Conservation (phyloP, 2,329 filamentous ascomycete genomes). For the Claviceps fusiformis region DNA sequence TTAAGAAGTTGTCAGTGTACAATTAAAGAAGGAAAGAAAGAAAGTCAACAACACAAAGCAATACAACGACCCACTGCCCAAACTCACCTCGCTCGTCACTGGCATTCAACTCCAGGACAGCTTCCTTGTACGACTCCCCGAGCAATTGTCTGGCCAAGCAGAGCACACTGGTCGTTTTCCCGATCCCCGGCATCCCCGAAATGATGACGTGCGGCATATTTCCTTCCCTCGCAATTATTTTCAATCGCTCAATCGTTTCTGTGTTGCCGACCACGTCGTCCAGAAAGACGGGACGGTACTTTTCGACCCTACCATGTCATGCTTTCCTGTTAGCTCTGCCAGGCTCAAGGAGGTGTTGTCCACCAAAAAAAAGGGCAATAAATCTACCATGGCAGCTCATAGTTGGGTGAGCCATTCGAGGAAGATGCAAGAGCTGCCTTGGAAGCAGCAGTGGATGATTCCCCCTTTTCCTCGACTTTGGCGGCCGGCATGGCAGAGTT, state of each 20-base stretch:
- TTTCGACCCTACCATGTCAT: constrained; percentile 66
- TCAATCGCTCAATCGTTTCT: constrained; percentile 91
- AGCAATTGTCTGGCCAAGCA: constrained; percentile 86
- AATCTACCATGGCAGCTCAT: constrained; percentile 65
- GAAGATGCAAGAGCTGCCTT: constrained; percentile 41
- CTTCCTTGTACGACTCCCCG: constrained; percentile 91
- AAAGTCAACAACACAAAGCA: not conserved
- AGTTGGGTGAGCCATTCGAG: constrained; percentile 39
- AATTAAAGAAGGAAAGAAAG: not conserved
- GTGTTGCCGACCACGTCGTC: constrained; percentile 97
- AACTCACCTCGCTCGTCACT: constrained; percentile 72
- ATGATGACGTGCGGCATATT: constrained; percentile 99
- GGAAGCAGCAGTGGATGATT: constrained; percentile 46
- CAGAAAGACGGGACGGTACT: constrained; percentile 87
- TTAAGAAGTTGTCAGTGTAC: constrained; percentile 14
- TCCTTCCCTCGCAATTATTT: constrained; percentile 95
- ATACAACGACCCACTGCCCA: not conserved
- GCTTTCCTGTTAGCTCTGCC: not conserved
- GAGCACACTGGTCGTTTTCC: constrained; percentile 91
- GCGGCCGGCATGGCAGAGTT: constrained; percentile 36
- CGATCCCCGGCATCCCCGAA: constrained; percentile 97
- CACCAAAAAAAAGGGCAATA: too few relatives aligned
- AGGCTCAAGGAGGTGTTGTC: not conserved
- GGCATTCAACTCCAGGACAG: constrained; percentile 89
- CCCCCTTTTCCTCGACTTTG: constrained; percentile 39